These are phyloP conservation scores for Rhododendron ferrugineum DNA, from an alignment of 148 eudicot genomes.

Conservation along the genomic window DNA sequence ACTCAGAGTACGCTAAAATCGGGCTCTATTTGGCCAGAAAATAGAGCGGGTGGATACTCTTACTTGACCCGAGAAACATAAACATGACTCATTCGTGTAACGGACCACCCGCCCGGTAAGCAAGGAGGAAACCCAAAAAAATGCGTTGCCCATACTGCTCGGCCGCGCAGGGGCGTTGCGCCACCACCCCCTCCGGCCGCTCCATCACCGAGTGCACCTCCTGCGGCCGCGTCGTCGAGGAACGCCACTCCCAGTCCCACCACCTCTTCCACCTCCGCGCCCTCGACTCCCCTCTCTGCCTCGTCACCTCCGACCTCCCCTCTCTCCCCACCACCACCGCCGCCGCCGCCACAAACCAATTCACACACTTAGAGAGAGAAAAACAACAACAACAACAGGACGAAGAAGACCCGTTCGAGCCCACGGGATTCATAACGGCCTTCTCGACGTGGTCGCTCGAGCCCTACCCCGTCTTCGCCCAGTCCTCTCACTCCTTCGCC, in stretches of 20 bases:
- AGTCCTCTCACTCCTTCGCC: constrained; percentile 64
- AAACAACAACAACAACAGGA: constrained; percentile 11
- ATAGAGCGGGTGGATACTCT: not conserved
- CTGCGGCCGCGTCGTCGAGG: constrained; percentile 75
- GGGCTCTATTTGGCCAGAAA: not conserved
- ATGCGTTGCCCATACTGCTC: constrained; percentile 85
- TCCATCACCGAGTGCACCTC: constrained; percentile 69
- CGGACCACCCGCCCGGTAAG: not conserved
- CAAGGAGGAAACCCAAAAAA: not conserved
- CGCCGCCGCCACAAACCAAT: constrained; percentile 1
- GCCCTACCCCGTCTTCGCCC: constrained; percentile 54
- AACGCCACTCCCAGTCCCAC: constrained; percentile 73
- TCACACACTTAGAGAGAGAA: constrained; percentile 8
- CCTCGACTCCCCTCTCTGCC: constrained; percentile 65
- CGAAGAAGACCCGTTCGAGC: constrained; percentile 74
- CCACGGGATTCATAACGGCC: constrained; percentile 85
- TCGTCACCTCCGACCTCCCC: constrained; percentile 89
- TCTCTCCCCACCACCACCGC: constrained; percentile 1
- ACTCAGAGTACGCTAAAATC: too few relatives aligned
- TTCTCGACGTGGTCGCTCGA: constrained; percentile 86
- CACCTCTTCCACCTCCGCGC: constrained; percentile 85
- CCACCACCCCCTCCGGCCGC: constrained; percentile 50
- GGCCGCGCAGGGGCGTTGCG: constrained; percentile 41
- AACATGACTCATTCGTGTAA: not conserved
- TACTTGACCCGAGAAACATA: not conserved